Base-by-base conservation (phyloP, 108 stramenopile genomes). In the Nitzschia putrida region DNA sequence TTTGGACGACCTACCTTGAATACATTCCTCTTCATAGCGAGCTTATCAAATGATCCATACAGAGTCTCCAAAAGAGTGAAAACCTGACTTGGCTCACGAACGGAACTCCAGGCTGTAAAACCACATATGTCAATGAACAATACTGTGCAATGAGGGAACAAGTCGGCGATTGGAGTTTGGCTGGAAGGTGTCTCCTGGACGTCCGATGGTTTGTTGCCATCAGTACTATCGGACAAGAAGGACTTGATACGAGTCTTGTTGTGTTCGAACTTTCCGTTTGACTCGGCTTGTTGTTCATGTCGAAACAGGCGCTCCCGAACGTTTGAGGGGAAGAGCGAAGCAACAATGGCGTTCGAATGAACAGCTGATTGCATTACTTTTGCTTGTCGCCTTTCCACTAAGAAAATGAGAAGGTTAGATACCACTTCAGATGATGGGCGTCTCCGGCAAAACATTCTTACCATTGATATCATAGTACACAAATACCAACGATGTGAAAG, bases 91-190 rank as follows among this genome's bases (percentile, higher is more conserved):
- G 85, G 85, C 7, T 77, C 74, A 23, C 78, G 57, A 13, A 69
- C 63, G 2, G 85, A 77, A 44, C 73, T 76, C 85, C 85, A 86
- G 25, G 79, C 76, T 14, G 85, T 86, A 23, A 86, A 86, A 34
- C 85, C 85, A 23, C 37, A 55, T 22, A 72, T 61, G 45, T 72
- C 71, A 16, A 41, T 53, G 47, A 73, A 73, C 57, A 66, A 26
- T 38, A 83, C 78, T 21, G 82, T 83, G 10, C 79, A 77, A 53
- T 82, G 80, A 16, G 82, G 79, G 59, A 74, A 85, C 53, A 73
- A 68, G 69, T 85, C 84, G 6, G 85, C 82, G 53, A 86, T 86
- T 9, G 71, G 71, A 13, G 37, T 64, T 18, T 49, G 47, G 47
- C 47, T 16, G 18, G 18, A 18, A 18, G n/a, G 14, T 0, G 25